phyloP scores from a whole-genome alignment of 1,284 basidiomycete genomes.

The Papiliotrema flavescens region DNA sequence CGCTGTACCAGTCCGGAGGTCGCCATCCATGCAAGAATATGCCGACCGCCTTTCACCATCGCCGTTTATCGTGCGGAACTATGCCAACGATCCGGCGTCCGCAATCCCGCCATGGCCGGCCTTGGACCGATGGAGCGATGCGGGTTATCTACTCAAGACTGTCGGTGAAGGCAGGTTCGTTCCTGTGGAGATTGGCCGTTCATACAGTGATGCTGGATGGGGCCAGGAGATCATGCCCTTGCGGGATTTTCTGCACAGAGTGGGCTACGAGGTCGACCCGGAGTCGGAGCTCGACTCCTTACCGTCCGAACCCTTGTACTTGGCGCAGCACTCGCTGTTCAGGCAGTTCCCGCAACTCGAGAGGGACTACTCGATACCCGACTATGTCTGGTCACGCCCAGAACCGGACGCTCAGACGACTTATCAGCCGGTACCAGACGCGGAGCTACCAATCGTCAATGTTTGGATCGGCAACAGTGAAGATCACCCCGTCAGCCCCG shows the following conservation, averaged over 20 bases:
- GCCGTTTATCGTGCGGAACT: constrained; percentile 72
- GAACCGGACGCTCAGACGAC: constrained; percentile 54
- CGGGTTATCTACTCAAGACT: constrained; percentile 61
- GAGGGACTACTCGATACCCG: constrained; percentile 73
- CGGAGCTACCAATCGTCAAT: constrained; percentile 72
- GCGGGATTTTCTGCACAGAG: constrained; percentile 64
- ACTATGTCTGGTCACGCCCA: constrained; percentile 75
- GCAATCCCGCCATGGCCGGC: constrained; percentile 52
- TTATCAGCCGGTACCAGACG: constrained; percentile 20
- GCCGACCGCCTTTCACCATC: constrained; percentile 42
- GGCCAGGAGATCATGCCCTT: constrained; percentile 74
- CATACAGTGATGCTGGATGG: constrained; percentile 81
- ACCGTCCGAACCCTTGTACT: constrained; percentile 57
- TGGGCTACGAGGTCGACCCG: constrained; percentile 51
- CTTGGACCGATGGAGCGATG: constrained; percentile 61
- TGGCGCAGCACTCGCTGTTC: constrained; percentile 86
- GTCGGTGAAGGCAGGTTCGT: constrained; percentile 77
- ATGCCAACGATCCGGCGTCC: constrained; percentile 64
- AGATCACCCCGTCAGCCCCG: constrained; percentile 68
- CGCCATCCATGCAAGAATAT: constrained; percentile 61
- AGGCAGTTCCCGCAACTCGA: constrained; percentile 75
- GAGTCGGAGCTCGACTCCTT: neutral
- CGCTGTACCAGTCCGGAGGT: neutral
- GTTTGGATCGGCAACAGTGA: constrained; percentile 78
- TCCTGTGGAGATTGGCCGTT: constrained; percentile 82